phyloP scores from a whole-genome alignment of 2,329 filamentous ascomycete species.

The Venturia asperata region DNA sequence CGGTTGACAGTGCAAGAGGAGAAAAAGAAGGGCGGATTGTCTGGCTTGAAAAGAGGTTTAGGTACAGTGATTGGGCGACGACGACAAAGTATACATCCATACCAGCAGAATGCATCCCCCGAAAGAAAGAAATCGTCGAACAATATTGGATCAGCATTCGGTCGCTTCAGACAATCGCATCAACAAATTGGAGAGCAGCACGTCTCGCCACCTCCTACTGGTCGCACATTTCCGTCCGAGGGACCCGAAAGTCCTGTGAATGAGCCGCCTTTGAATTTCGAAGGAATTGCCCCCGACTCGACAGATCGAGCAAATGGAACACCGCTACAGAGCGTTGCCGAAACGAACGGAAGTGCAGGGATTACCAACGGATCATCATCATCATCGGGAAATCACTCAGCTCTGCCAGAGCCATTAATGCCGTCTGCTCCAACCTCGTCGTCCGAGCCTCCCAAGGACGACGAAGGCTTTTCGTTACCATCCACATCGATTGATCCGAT shows the following conservation, averaged over 20 bases:
- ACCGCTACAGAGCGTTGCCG: slow-evolving; percentile 23
- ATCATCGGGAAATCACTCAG: slow-evolving; percentile 31
- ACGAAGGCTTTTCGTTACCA: slow-evolving; percentile 71
- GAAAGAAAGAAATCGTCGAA: slow-evolving; percentile 44
- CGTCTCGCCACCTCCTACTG: slow-evolving; percentile 16
- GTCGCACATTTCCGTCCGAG: neutral
- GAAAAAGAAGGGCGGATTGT: slow-evolving; percentile 31
- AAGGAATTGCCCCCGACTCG: neutral
- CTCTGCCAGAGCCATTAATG: slow-evolving; percentile 31
- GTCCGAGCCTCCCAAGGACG: slow-evolving; percentile 50
- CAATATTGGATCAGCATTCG: slow-evolving; percentile 37
- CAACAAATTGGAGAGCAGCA: slow-evolving; percentile 11
- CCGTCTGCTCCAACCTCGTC: slow-evolving; percentile 23
- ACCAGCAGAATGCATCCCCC: slow-evolving; percentile 36
- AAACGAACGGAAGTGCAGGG: slow-evolving; percentile 19
- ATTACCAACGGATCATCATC: slow-evolving; percentile 27
- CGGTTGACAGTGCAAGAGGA: slow-evolving; percentile 21
- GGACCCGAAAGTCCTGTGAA: slow-evolving; percentile 23
- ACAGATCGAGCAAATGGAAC: slow-evolving; percentile 27
- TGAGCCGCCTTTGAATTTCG: slow-evolving; percentile 25
- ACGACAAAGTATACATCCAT: slow-evolving; percentile 35
- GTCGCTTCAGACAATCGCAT: slow-evolving; percentile 17
- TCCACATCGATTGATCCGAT: slow-evolving; percentile 52
- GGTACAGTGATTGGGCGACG: slow-evolving; percentile 36
- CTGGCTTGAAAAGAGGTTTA: slow-evolving; percentile 33